Percentiles rank a stretch among this genome's conserved stretches.
Evolutionary conservation across 2,329 filamentous ascomycete genomes (phyloP).

Genomic region (Epichloe amarillans): DNA sequence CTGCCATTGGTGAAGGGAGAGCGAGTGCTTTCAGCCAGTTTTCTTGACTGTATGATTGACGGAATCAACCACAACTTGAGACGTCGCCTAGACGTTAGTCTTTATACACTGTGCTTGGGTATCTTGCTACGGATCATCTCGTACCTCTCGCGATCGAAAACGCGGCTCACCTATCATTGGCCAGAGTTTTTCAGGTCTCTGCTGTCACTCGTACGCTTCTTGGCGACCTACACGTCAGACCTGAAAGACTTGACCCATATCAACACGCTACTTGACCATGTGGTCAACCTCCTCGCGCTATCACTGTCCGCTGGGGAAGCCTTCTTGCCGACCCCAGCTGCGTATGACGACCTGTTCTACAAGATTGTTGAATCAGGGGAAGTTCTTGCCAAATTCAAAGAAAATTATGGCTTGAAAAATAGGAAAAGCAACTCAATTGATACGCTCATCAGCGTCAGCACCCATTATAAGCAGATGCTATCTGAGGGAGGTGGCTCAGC

Average conservation of each 20-base stretch:
- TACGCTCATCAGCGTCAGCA: conserved; percentile 67
- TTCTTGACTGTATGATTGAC: conserved; percentile 81
- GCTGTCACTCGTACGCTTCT: conserved; percentile 76
- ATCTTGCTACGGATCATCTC: conserved; percentile 74
- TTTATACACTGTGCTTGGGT: conserved; percentile 72
- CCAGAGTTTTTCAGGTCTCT: conserved; percentile 85
- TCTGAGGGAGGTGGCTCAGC: conserved; percentile 34
- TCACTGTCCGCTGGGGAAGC: conserved; percentile 77
- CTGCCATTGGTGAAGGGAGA: conserved; percentile 63
- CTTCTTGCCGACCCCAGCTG: conserved; percentile 74
- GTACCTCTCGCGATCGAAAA: conserved; percentile 69
- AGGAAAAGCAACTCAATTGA: conserved; percentile 60
- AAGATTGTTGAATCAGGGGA: conserved; percentile 95
- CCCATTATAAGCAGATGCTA: conserved; percentile 78
- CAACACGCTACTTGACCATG: conserved; percentile 58
- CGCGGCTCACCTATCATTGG: conserved; percentile 83
- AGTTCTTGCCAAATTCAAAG: conserved; percentile 66
- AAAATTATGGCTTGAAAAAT: conserved; percentile 52
- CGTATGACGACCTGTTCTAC: conserved; percentile 96
- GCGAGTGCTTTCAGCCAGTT: conserved; percentile 57
- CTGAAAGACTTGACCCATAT: conserved; percentile 56
- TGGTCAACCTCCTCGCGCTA: conserved; percentile 73
- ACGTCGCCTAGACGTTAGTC: conserved; percentile 66
- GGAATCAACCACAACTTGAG: conserved; percentile 89
- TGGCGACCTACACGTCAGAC: conserved; percentile 74